Conservation (phyloP, 768 basidiomycete genomes). For the Tylopilus rubrobrunneus region DNA sequence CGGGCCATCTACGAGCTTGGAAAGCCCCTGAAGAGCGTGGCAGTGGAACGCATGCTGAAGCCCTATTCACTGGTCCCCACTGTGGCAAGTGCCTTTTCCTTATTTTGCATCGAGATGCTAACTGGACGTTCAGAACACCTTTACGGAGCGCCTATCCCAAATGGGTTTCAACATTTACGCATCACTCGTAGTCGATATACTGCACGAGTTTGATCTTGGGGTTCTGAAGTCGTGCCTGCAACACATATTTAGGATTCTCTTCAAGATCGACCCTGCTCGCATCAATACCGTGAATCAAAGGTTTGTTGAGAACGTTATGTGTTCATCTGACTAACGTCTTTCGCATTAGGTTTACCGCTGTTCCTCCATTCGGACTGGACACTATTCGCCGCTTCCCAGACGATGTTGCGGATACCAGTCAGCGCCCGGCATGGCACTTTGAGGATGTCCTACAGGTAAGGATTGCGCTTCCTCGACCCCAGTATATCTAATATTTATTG, state of each 20-base stretch:
- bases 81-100: too few species aligned
- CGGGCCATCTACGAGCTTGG: not conserved
- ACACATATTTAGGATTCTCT: not conserved
- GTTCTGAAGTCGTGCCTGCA: not conserved
- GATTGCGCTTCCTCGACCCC: not conserved
- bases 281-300: not conserved
- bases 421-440: constrained; percentile 17
- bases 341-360: not conserved
- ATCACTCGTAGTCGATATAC: not conserved
- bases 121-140: not conserved
- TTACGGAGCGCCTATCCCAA: not conserved
- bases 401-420: constrained; percentile 38
- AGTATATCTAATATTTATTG: not conserved
- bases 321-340: not conserved
- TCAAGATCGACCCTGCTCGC: not conserved
- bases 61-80: not conserved
- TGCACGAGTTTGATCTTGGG: not conserved
- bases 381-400: constrained; percentile 35
- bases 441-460: constrained; percentile 14
- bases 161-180: not conserved
- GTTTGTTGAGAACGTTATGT: not conserved
- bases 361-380: not conserved
- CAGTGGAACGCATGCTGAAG: not conserved
- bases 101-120: not conserved
- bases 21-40: not conserved